Percentiles rank a stretch among this genome's conserved stretches.
Evolutionary conservation across 805 yeast species (phyloP).

Genomic region (Pichia scutulata): DNA sequence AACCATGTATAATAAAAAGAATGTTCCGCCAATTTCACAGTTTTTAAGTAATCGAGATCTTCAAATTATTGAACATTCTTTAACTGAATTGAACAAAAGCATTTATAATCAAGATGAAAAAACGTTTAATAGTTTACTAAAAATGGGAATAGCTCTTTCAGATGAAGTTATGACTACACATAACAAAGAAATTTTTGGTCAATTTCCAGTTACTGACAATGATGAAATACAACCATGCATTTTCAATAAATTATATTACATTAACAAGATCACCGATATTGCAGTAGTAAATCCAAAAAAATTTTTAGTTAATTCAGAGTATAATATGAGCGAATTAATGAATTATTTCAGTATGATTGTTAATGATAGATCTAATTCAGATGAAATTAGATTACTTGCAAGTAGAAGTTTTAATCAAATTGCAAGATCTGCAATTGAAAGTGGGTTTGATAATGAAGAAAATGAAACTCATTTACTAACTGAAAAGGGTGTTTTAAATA

Average conservation of each 20-base stretch:
- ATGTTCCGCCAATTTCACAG: conserved; percentile 37
- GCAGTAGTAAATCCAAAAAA: conserved; percentile 44
- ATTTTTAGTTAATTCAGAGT: conserved; percentile 35
- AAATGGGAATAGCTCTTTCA: conserved; percentile 40
- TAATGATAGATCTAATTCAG: conserved; percentile 34
- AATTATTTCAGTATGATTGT: conserved; percentile 40
- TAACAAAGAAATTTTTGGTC: conserved; percentile 8
- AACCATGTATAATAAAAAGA: conserved; percentile 33
- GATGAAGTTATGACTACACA: conserved; percentile 17
- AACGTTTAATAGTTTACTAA: conserved; percentile 42
- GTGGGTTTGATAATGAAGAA: conserved; percentile 30
- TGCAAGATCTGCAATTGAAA: conserved; percentile 33
- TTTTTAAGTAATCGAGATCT: conserved; percentile 39
- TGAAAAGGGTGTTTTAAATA: conserved; percentile 41
- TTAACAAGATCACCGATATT: conserved; percentile 46
- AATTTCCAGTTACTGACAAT: conserved; percentile 15
- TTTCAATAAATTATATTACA: conserved; percentile 48
- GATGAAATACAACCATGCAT: conserved; percentile 34
- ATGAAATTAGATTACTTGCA: conserved; percentile 40
- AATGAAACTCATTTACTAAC: conserved; percentile 19
- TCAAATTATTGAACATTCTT: conserved; percentile 44
- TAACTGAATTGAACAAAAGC: conserved; percentile 56
- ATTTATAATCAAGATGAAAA: conserved; percentile 45
- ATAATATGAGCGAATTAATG: conserved; percentile 42
- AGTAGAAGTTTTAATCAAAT: conserved; percentile 46